These are phyloP conservation scores for Blepharisma stoltei DNA, from an alignment of 73 alveolate species.

Conservation along the genomic window DNA sequence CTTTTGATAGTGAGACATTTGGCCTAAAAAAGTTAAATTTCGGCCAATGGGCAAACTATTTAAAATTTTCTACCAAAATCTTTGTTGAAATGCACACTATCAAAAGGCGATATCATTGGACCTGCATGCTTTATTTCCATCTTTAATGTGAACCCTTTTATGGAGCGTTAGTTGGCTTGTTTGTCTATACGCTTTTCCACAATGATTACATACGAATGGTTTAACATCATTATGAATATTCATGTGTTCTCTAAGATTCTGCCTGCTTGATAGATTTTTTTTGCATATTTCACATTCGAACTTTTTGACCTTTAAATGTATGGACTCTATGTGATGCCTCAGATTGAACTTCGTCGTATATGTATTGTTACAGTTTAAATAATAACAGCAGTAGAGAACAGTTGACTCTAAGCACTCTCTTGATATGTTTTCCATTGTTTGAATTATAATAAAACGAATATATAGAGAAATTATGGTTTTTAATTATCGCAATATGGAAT, in stretches of 20 bases:
- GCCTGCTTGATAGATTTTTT: not conserved
- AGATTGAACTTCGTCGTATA: conserved; percentile 1
- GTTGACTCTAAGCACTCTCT: no score
- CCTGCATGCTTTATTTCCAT: no score
- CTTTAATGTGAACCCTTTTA: not conserved
- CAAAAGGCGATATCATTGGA: no score
- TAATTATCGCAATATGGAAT: no score
- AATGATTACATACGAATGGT: not conserved
- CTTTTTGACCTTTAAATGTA: not conserved
- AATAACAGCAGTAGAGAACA: not conserved
- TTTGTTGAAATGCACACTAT: no score
- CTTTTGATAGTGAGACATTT: no score
- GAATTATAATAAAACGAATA: no score
- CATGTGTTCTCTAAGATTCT: conserved; percentile 9
- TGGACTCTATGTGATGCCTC: not conserved
- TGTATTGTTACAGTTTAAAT: not conserved
- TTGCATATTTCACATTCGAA: not conserved
- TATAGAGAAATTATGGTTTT: no score
- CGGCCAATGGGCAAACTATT: no score
- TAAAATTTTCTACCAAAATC: no score
- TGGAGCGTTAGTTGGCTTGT: conserved; percentile 10
- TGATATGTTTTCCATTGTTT: no score
- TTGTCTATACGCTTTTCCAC: conserved; percentile 1
- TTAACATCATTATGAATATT: not conserved
- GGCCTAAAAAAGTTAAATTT: no score